phyloP scores from a whole-genome alignment of 192 early-diverging fungal species.

The Funneliformis mosseae region DNA sequence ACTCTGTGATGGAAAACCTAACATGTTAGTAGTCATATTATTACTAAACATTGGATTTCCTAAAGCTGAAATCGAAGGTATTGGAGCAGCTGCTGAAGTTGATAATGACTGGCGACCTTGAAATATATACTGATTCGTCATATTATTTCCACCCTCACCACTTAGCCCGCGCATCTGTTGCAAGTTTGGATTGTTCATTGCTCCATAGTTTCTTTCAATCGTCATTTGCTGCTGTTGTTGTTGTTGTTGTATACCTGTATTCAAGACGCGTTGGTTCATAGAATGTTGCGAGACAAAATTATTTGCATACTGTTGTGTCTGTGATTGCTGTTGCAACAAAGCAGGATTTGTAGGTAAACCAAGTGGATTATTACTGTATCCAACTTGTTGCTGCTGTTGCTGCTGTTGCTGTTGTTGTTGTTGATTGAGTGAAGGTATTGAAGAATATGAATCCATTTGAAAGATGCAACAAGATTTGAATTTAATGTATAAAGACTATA shows the following conservation, averaged over 20 bases:
- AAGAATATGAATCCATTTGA: slow-evolving; percentile 26
- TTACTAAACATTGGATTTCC: neutral
- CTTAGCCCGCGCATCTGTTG: slow-evolving; percentile 1
- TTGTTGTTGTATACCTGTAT: neutral
- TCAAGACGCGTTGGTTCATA: neutral
- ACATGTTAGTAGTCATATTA: neutral
- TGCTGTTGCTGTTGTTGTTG: slow-evolving; percentile 15
- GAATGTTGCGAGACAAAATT: slow-evolving; percentile 17
- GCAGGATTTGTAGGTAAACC: neutral
- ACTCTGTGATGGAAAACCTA: slow-evolving; percentile 12
- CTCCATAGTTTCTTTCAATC: neutral
- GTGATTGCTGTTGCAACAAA: slow-evolving; percentile 19
- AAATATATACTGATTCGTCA: neutral
- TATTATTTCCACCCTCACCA: neutral
- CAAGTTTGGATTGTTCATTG: neutral
- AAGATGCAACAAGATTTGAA: neutral
- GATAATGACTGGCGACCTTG: slow-evolving; percentile 23
- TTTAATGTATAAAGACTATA: neutral
- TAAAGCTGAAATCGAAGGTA: slow-evolving; percentile 17
- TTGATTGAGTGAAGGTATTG: slow-evolving; percentile 1
- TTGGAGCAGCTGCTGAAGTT: neutral
- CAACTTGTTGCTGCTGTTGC: slow-evolving; percentile 21
- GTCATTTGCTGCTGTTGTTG: slow-evolving; percentile 20
- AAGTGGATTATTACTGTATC: slow-evolving; percentile 1
- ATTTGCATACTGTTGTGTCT: slow-evolving; percentile 1